phyloP scores from a whole-genome alignment of 306 rosid species.

The Fagus sylvatica region DNA sequence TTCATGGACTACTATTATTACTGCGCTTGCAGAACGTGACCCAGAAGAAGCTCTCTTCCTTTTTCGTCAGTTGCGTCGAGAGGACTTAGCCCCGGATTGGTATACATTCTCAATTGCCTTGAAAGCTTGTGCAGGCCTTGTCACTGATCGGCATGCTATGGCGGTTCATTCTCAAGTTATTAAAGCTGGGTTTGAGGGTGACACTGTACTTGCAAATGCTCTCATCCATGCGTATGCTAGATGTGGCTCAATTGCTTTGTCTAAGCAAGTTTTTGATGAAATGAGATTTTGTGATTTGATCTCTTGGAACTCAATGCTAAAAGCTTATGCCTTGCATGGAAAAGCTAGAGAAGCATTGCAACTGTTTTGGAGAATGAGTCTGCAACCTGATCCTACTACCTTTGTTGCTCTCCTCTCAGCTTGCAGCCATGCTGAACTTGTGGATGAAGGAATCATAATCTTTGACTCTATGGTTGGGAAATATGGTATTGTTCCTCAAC shows the following conservation, averaged over 20 bases:
- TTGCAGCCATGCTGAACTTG: conserved; percentile 84
- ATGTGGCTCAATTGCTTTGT: conserved; percentile 68
- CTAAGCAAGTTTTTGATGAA: conserved; percentile 59
- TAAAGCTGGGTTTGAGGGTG: conserved; percentile 61
- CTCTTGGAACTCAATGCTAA: conserved; percentile 92
- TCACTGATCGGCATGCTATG: conserved; percentile 55
- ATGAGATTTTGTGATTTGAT: conserved; percentile 55
- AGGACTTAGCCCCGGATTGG: conserved; percentile 64
- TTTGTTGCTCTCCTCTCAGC: conserved; percentile 84
- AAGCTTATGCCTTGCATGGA: conserved; percentile 81
- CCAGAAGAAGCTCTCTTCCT: conserved; percentile 74
- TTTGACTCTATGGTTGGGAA: conserved; percentile 50
- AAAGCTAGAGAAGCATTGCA: conserved; percentile 64
- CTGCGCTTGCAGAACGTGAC: conserved; percentile 60
- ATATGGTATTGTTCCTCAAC: conserved; percentile 54
- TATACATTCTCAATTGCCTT: conserved; percentile 71
- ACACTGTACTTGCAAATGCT: conserved; percentile 67
- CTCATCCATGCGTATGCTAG: conserved; percentile 86
- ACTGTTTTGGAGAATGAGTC: conserved; percentile 54
- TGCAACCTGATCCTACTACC: conserved; percentile 68
- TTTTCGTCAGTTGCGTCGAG: conserved; percentile 51
- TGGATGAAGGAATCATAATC: conserved; percentile 61
- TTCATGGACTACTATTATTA: conserved; percentile 82
- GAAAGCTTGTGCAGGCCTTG: conserved; percentile 76
- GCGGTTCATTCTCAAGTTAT: conserved; percentile 68